A percentile compares a stretch with the other conserved stretches of the same genome.
Conservation (phyloP, 2,329 filamentous ascomycete species). For the Botrytis paeoniae region DNA sequence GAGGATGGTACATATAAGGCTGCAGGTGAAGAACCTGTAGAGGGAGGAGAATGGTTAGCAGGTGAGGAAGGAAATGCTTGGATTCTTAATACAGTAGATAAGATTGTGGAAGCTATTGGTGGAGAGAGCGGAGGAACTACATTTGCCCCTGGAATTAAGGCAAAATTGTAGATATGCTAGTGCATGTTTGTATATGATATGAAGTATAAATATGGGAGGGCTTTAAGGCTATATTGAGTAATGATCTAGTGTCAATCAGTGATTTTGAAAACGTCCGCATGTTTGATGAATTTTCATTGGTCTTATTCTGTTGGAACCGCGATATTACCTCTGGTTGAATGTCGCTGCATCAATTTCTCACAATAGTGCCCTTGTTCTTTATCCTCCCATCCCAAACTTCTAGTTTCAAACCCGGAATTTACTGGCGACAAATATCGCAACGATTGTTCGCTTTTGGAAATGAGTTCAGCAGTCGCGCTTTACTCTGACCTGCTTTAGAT, state of each 20-base stretch:
- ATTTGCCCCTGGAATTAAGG: slow-evolving; percentile 51
- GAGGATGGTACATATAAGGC: slow-evolving; percentile 60
- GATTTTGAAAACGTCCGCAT: not conserved
- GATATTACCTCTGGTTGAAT: too few relatives aligned
- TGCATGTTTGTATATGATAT: not conserved
- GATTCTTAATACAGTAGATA: slow-evolving; percentile 60
- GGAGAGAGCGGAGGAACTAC: slow-evolving; percentile 39
- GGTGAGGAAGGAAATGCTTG: slow-evolving; percentile 63
- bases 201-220: not conserved
- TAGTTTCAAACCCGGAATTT: not conserved
- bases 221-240: not conserved
- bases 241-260: not conserved
- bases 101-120: slow-evolving; percentile 53
- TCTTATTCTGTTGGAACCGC: too few relatives aligned
- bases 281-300: not conserved
- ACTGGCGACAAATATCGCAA: not conserved
- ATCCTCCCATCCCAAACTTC: not conserved
- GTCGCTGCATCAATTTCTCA: too few relatives aligned
- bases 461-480: not conserved
- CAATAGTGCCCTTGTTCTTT: not conserved
- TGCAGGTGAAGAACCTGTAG: slow-evolving; percentile 46
- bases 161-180: slow-evolving; percentile 14
- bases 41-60: slow-evolving; percentile 59
- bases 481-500: not conserved
- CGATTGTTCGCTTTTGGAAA: not conserved